phyloP scores from a whole-genome alignment of 192 early-diverging fungal genomes.

The Borealophlyctis nickersoniae region DNA sequence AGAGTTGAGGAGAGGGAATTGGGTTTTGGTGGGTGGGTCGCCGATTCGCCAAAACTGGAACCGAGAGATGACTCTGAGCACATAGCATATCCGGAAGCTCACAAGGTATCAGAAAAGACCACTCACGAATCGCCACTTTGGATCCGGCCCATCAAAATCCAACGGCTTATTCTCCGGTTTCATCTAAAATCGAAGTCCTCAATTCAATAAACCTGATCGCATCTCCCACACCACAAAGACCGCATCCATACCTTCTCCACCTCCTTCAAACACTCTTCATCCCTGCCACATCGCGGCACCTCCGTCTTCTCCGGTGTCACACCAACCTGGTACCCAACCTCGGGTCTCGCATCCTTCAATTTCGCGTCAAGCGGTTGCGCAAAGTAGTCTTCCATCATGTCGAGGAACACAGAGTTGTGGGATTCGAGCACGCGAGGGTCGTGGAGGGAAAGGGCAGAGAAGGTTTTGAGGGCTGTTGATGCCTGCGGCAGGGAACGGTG shows the following conservation, averaged over 20 bases:
- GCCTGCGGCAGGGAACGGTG: conserved; percentile 34
- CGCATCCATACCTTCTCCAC: conserved; percentile 34
- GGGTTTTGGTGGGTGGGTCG: conserved; percentile 47
- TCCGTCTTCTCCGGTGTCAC: conserved; percentile 68
- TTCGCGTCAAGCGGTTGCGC: conserved; percentile 58
- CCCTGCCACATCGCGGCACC: conserved; percentile 59
- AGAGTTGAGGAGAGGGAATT: conserved; percentile 62
- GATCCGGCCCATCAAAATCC: conserved; percentile 52
- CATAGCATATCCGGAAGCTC: not conserved
- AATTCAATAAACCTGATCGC: not conserved
- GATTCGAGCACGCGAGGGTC: conserved; percentile 65
- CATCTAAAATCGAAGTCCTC: conserved; percentile 32
- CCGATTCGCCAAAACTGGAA: conserved; percentile 63
- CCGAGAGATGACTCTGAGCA: too few relatives aligned
- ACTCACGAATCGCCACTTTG: conserved; percentile 67
- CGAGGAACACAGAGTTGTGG: conserved; percentile 46
- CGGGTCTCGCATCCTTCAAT: conserved; percentile 60
- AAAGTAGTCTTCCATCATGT: conserved; percentile 73
- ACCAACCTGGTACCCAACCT: conserved; percentile 52
- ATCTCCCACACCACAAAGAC: not conserved
- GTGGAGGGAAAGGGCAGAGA: conserved; percentile 60
- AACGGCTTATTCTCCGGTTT: conserved; percentile 54
- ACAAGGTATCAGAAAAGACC: not conserved
- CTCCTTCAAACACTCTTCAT: conserved; percentile 54
- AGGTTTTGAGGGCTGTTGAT: conserved; percentile 58